These are phyloP conservation scores for Xylaria sp. DNA, from an alignment of 495 filamentous ascomycete species.

Conservation along the genomic window DNA sequence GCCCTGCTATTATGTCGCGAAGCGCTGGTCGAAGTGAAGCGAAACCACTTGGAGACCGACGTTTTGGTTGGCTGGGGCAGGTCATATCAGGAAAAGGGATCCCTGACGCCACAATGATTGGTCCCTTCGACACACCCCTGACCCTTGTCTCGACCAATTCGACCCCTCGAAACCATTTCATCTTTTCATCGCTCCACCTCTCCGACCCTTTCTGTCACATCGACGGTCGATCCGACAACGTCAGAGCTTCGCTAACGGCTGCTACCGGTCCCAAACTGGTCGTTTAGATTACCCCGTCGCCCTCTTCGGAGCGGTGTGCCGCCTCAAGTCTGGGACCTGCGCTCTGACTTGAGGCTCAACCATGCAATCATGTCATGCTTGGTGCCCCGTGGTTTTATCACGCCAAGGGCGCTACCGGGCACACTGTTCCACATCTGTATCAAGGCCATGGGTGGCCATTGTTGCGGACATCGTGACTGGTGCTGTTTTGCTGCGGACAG, in stretches of 20 bases:
- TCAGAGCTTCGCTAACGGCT: slow-evolving; percentile 15
- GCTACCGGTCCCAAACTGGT: not conserved
- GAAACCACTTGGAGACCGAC: slow-evolving; percentile 18
- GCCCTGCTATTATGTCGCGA: not conserved
- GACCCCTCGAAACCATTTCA: slow-evolving; percentile 36
- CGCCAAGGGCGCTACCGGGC: slow-evolving; percentile 27
- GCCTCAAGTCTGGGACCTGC: not conserved
- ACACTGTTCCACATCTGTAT: slow-evolving; percentile 14
- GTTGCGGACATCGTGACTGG: slow-evolving; percentile 20
- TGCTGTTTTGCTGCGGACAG: not conserved
- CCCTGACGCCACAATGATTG: slow-evolving; percentile 11
- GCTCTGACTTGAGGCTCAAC: slow-evolving; percentile 8
- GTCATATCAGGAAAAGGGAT: not conserved
- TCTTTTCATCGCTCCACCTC: slow-evolving; percentile 14
- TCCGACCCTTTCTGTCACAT: slow-evolving; percentile 39
- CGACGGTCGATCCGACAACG: slow-evolving; percentile 39
- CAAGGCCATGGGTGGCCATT: slow-evolving; percentile 4
- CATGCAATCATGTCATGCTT: slow-evolving; percentile 18
- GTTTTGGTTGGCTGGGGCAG: not conserved
- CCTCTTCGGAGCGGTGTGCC: not conserved
- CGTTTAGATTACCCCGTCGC: not conserved
- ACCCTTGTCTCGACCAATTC: slow-evolving; percentile 29
- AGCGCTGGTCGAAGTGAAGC: slow-evolving; percentile 12
- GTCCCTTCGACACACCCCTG: not conserved
- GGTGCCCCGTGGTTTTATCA: slow-evolving; percentile 1